Percentiles rank a stretch among this genome's conserved stretches.
phyloP scores from a whole-genome alignment of 331 rosid species.

The Malus hybrid region DNA sequence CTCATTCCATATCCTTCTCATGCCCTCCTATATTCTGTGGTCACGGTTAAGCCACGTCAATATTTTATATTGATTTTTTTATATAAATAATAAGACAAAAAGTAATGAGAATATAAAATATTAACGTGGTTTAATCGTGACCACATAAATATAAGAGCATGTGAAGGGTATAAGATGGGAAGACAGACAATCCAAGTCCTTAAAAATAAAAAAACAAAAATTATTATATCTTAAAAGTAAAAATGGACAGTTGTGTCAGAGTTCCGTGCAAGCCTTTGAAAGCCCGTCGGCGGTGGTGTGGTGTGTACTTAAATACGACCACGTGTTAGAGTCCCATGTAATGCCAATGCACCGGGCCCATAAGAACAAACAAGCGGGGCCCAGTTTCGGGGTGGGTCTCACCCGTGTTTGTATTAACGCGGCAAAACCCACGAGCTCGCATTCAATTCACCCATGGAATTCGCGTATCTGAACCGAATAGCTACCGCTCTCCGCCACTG shows the following conservation, averaged over 20 bases:
- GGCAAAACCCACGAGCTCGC: not conserved
- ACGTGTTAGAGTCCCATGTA: not conserved
- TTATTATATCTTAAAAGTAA: too few species aligned
- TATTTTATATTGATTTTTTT: too few species aligned
- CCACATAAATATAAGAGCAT: too few species aligned
- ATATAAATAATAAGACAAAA: too few species aligned
- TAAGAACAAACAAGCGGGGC: not conserved
- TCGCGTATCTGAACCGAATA: slow-evolving; percentile 36
- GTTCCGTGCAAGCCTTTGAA: not conserved
- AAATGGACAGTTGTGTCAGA: not conserved
- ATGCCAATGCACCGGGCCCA: not conserved
- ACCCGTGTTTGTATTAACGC: not conserved
- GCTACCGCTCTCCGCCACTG: slow-evolving; percentile 53
- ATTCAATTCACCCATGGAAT: not conserved
- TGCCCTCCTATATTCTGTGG: too few species aligned
- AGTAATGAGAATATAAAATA: too few species aligned
- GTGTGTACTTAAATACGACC: not conserved
- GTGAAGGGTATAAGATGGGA: too few species aligned
- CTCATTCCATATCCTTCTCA: too few species aligned
- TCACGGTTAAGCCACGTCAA: too few species aligned
- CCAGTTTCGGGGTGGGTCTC: not conserved
- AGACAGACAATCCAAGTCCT: too few species aligned
- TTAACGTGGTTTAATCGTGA: too few species aligned
- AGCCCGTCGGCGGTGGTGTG: not conserved
- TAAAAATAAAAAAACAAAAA: too few species aligned